Base-by-base conservation (phyloP, 1,139 yeast species). In the Blastobotrys capitulatus region DNA sequence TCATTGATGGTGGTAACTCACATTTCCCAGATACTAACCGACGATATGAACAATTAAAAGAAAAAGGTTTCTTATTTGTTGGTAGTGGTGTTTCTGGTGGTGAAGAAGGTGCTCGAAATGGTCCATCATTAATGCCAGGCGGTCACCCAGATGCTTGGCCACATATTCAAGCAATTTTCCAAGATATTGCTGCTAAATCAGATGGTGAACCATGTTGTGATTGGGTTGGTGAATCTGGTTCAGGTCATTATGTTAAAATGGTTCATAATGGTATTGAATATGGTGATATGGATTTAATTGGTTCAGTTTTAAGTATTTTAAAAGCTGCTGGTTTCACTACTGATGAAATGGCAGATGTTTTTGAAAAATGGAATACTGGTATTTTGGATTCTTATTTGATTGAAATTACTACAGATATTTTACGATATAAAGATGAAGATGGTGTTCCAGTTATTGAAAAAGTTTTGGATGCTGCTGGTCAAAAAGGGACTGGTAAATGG, bases 81-180 rank as follows among this genome's bases (percentile, higher is more conserved):
- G 98, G 98, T 65, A 88, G 96, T 57, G 98, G 98, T 85, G 98
- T 92, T 58, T 92, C 97, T 63, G 98, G 98, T 75, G 98, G 98
- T 78, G 98, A 92, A 76, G 98, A 92, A 73, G 98, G 98, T 80
- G 98, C 98, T 65, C 88, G 98, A 77, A 80, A 86, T 73, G 98
- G 98, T 69, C 98, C 98, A 57, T 90, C 97, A 58, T 80, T 92
- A 74, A 92, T 92, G 98, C 98, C 98, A 62, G 98, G 98, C 83
- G 98, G 98, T 69, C 86, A 89, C 70, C 80, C 77, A 61, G 97
- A 86, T 65, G 98, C 98, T 59, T 92, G 98, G 98, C 97, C 97
- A 60, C 95, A 88, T 74, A 86, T 92, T 68, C 92, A 92, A 82
- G 83, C 81, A 55, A 92, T 92, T 66, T 90, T 92, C 89, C 98